A percentile compares a stretch with the other conserved stretches of the same genome.
phyloP scores from a whole-genome alignment of 208 protist genomes.

The Trypanosomatidae sp. region DNA sequence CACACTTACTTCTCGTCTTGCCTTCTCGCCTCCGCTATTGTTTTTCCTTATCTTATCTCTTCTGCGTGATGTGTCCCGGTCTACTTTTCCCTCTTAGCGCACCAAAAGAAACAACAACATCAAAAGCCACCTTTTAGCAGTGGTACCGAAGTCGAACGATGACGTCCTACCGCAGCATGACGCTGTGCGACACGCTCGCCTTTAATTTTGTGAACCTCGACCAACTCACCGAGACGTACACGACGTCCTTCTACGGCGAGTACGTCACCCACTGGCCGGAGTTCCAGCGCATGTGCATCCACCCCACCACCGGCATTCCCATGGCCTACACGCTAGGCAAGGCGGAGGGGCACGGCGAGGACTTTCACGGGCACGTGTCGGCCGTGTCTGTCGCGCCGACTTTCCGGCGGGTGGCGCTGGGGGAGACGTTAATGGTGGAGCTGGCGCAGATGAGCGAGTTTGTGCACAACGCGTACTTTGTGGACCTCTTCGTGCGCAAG shows the following conservation, averaged over 20 bases:
- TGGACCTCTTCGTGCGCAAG: constrained; percentile 98
- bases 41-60: no score
- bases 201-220: constrained; percentile 98
- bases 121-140: no score
- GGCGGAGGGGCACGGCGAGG: constrained; percentile 93
- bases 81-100: no score
- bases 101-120: no score
- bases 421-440: constrained; percentile 94
- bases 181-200: constrained; percentile 90
- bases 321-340: constrained; percentile 99
- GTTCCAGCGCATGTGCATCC: constrained; percentile 92
- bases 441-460: constrained; percentile 89
- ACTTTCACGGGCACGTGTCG: constrained; percentile 99
- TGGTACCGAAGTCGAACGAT: constrained; percentile 69
- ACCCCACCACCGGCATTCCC: constrained; percentile 81
- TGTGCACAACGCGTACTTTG: constrained; percentile 98
- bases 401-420: constrained; percentile 96
- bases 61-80: no score
- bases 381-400: constrained; percentile 98
- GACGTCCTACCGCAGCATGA: constrained; percentile 93
- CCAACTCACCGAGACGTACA: constrained; percentile 97
- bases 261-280: constrained; percentile 98
- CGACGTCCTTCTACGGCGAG: constrained; percentile 97
- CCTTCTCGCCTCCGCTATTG: no score
- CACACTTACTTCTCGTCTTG: no score